Conservation (phyloP, 768 basidiomycete genomes). For the Ramaria rubella region DNA sequence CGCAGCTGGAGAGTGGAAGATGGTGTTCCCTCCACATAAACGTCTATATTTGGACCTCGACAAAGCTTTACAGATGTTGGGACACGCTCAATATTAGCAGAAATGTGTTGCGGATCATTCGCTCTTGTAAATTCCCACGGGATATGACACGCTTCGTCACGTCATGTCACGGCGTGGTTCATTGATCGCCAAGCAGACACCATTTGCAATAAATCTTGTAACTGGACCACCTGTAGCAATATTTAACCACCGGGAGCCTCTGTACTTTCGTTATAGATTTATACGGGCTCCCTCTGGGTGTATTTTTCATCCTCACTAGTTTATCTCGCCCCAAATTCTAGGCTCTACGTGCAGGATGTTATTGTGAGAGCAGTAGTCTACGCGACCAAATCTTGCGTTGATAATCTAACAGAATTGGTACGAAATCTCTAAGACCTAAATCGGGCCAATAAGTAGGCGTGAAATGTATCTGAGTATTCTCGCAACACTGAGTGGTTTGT, state of each 20-base stretch:
- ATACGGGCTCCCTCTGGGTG: too few species aligned
- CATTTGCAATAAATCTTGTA: too few species aligned
- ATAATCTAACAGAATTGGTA: conserved; percentile 83
- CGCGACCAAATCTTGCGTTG: conserved; percentile 66
- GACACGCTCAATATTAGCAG: background rate
- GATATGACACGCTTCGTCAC: too few species aligned
- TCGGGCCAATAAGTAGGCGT: conserved; percentile 85
- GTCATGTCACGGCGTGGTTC: too few species aligned
- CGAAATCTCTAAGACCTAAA: conserved; percentile 78
- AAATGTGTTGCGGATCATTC: too few species aligned
- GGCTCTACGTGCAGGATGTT: background rate
- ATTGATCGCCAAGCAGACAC: too few species aligned
- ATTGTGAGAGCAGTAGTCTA: background rate
- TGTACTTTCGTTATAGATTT: too few species aligned
- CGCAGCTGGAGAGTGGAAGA: background rate
- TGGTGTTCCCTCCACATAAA: background rate
- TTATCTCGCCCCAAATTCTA: too few species aligned
- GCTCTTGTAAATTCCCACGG: too few species aligned
- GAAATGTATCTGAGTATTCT: conserved; percentile 85
- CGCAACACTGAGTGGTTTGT: conserved; percentile 50
- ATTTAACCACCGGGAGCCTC: too few species aligned
- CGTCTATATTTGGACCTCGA: background rate
- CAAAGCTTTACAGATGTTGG: background rate
- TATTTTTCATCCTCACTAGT: too few species aligned
- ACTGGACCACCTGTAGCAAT: too few species aligned